Base-by-base conservation (phyloP, 2,329 filamentous ascomycete species). In the Colletotrichum sp. region DNA sequence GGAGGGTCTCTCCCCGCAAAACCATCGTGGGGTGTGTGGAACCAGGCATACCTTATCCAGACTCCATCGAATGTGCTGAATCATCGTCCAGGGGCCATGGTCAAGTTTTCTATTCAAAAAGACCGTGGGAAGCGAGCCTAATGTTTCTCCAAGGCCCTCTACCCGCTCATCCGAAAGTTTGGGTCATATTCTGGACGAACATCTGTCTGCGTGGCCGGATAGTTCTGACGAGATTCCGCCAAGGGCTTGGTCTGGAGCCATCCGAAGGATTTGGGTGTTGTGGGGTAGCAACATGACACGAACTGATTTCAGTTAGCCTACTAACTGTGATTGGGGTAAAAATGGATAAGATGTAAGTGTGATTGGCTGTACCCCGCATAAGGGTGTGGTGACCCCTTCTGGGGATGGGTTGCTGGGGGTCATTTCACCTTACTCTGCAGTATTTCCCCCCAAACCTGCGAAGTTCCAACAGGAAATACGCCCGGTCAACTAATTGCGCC, bases 351-450 rank as follows among this genome's bases (percentile, higher is more conserved):
- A 16, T 18, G 24, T 30, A 6, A 6, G 21, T 36, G 9, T 59
- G 32, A 69, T 69, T 69, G 66, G 66, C 32, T 60, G 52, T 69
- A 60, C 66, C 66, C 66, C 66, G 66, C 66, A 60, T 69, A 36
- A 16, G 52, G 32, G 66, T 66, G 63, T 52, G 30, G 36, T 66
- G 63, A 52, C 34, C 66, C 66, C 66, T 57, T 69, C 66, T 69
- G 66, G 66, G 66, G 66, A 36, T 69, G 39, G 66, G 68, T 39
- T 63, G 57, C 34, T 24, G 55, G 57, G 55, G 55, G 57, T 18
- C 55, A 60, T 13, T 60, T 36, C 55, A 60, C 44, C 32, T 39
- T 57, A 15, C 21, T 18, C 52, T 68, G 34, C 24, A 18, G 36
- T 34, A 18, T 28, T 49, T 30, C n/a, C 26, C 36, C 36, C 64